Percentiles rank a stretch among this genome's conserved stretches.
Evolutionary conservation across 805 yeast species (phyloP).

Genomic region (Tetrapisispora pingtungensis): DNA sequence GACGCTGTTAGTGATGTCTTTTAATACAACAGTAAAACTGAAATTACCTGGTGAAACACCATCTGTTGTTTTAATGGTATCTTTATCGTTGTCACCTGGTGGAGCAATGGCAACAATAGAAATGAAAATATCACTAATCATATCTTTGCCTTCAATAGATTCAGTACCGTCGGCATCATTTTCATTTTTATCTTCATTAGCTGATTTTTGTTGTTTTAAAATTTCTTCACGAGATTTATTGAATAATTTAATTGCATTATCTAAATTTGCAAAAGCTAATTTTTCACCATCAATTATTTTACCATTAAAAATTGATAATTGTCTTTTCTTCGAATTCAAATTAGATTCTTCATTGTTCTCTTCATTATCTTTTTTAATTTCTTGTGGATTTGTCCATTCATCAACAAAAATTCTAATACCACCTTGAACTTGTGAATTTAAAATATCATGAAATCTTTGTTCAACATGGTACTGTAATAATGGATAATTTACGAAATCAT

Average conservation of each 20-base stretch:
- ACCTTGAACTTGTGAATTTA: conserved; percentile 66
- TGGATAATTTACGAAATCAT: conserved; percentile 50
- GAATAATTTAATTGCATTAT: conserved; percentile 48
- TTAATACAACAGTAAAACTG: conserved; percentile 62
- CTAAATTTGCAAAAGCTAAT: conserved; percentile 78
- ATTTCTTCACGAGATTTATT: conserved; percentile 25
- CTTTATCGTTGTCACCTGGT: conserved; percentile 16
- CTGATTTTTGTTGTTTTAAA: conserved; percentile 19
- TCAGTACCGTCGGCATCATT: conserved; percentile 11
- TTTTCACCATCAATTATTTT: conserved; percentile 78
- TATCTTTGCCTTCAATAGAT: conserved; percentile 4
- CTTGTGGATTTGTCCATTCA: conserved; percentile 36
- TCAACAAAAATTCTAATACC: conserved; percentile 54
- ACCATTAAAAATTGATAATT: conserved; percentile 66
- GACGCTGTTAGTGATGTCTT: conserved; percentile 71
- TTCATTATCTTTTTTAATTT: not conserved
- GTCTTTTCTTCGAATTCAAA: conserved; percentile 22
- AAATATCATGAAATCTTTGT: conserved; percentile 48
- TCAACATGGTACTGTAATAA: conserved; percentile 33
- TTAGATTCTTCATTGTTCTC: not conserved
- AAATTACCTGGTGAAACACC: conserved; percentile 43
- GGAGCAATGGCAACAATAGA: conserved; percentile 53
- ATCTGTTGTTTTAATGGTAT: conserved; percentile 29
- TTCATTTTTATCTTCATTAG: conserved; percentile 6
- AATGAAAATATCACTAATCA: conserved; percentile 53